Percentiles rank a stretch among this genome's conserved stretches.
phyloP scores from a whole-genome alignment of 2,329 filamentous ascomycete species.

The Paecilomyces sp. region DNA sequence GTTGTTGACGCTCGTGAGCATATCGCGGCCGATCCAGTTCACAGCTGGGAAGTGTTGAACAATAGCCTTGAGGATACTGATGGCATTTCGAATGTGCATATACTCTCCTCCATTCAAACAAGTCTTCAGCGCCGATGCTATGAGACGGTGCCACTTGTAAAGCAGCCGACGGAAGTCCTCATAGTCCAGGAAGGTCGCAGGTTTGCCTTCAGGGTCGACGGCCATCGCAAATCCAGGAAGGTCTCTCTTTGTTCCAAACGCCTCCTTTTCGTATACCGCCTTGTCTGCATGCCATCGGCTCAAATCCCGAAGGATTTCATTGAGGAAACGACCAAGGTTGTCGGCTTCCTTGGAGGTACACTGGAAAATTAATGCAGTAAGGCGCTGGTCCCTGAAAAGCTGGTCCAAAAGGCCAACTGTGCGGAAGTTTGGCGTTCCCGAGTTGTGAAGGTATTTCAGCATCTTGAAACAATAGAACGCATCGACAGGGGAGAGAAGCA shows the following conservation, averaged over 20 bases:
- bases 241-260: slow-evolving; percentile 57
- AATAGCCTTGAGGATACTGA: slow-evolving; percentile 76
- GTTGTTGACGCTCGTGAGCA: slow-evolving; percentile 35
- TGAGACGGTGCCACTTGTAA: slow-evolving; percentile 81
- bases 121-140: slow-evolving; percentile 71
- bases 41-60: slow-evolving; percentile 79
- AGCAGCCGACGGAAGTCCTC: slow-evolving; percentile 79
- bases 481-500: slow-evolving; percentile 76
- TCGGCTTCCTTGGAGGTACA: slow-evolving; percentile 88
- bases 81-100: slow-evolving; percentile 96
- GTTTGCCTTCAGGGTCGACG: slow-evolving; percentile 63
- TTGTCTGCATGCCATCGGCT: slow-evolving; percentile 77
- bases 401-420: slow-evolving; percentile 76
- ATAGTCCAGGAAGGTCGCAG: slow-evolving; percentile 67
- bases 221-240: slow-evolving; percentile 73
- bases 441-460: slow-evolving; percentile 78
- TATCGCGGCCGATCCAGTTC: slow-evolving; percentile 68
- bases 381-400: slow-evolving; percentile 73
- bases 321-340: slow-evolving; percentile 86
- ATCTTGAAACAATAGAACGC: slow-evolving; percentile 84
- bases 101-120: slow-evolving; percentile 82
- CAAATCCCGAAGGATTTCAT: slow-evolving; percentile 72
- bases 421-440: slow-evolving; percentile 77
- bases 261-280: slow-evolving; percentile 72
- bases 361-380: slow-evolving; percentile 77